phyloP scores from a whole-genome alignment of 1,284 basidiomycete species.

The Taiwanofungus camphoratus region DNA sequence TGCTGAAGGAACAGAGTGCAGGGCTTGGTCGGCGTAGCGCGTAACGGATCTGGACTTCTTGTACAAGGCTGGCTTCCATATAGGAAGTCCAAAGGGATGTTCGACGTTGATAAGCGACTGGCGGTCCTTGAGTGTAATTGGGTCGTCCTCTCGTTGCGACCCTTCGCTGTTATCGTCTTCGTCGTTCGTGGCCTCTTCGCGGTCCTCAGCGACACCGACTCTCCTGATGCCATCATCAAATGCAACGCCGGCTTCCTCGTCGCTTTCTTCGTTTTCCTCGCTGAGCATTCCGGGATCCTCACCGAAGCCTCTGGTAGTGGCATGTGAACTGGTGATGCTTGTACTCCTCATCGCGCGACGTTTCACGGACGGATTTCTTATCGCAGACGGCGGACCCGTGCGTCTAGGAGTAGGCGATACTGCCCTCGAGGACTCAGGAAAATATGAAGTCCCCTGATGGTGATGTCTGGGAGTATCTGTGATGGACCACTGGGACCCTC shows the following conservation, averaged over 20 bases:
- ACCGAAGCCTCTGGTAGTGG: conserved; percentile 36
- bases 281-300: conserved; percentile 41
- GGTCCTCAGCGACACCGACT: neutral
- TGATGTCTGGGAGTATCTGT: conserved; percentile 57
- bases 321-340: conserved; percentile 52
- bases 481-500: conserved; percentile 50
- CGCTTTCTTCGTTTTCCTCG: conserved; percentile 36
- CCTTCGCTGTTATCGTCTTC: conserved; percentile 32
- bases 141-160: conserved; percentile 63
- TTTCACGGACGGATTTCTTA: conserved; percentile 33
- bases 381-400: conserved; percentile 11
- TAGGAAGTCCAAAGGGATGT: conserved; percentile 98
- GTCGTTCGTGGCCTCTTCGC: conserved; percentile 26
- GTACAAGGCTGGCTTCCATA: conserved; percentile 99
- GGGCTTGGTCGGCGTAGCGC: conserved; percentile 89
- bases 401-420: conserved; percentile 36
- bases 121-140: conserved; percentile 92
- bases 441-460: conserved; percentile 65
- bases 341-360: conserved; percentile 47
- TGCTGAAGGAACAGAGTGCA: conserved; percentile 89
- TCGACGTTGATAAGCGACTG: conserved; percentile 99
- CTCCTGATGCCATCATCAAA: conserved; percentile 11
- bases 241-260: conserved; percentile 25
- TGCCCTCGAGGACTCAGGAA: conserved; percentile 34
- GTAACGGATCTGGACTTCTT: conserved; percentile 97